Evolutionary conservation across 768 basidiomycete species (phyloP), one percentile per base, ranked within the genome.

Genomic region (Lactarius sanguifluus): DNA sequence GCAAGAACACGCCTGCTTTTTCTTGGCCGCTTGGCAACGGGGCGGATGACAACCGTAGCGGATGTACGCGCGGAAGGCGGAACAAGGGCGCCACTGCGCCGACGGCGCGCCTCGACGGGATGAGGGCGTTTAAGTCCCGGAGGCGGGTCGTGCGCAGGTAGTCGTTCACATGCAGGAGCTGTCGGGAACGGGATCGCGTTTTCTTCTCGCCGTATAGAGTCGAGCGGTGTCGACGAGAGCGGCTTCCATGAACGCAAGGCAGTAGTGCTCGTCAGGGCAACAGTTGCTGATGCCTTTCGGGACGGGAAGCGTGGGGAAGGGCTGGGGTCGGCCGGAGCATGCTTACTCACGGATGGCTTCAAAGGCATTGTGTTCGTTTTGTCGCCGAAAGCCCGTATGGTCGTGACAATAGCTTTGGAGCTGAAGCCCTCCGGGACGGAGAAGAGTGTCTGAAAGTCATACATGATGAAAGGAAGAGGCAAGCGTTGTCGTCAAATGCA

Each of bases 1-100:
- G 70, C 70, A 30, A 70, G 64, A 15, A 66, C 70, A 15, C 58
- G 70, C 38, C 55, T 69, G 62, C 68, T 70, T 56, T 70, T 70
- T 30, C 64, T 65, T 50, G 64, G 58, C 47, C 70, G 67, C 58
- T 70, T 70, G 58, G 62, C 50, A 56, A 64, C 52, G n/a, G 66
- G 66, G 10, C 61, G 62, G 16, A 45, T 25, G 43, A 59, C 58
- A 55, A 40, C 41, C 3, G 52, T 34, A 55, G 57, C 9, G 5
- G 52, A 59, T 13, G 66, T 34, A 20, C 62, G 47, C 9, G 52
- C 66, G 5, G 66, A 59, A 28, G 66, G 25, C 8, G 66, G 66
- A n/a, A 64, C 58, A 30, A 67, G 62, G 18, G 66, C 66, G 25
- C 66, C 66, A 18, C 62, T 64, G 18, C 66, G 62, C 36, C 66